These are phyloP conservation scores for Boletus patriciae DNA, from an alignment of 768 basidiomycete genomes.

Conservation along the genomic window DNA sequence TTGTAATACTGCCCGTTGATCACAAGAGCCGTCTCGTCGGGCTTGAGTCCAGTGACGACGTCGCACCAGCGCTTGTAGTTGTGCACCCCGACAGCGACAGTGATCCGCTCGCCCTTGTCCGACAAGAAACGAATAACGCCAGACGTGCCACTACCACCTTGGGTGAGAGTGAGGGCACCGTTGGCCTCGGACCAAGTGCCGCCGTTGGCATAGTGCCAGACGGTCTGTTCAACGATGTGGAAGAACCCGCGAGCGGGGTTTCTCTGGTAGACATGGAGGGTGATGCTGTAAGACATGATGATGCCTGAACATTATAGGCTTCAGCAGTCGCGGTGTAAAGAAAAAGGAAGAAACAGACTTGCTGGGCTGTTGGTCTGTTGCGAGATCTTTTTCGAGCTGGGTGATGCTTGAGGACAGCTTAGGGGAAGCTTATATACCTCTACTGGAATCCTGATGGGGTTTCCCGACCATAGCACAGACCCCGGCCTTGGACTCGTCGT, in stretches of 20 bases:
- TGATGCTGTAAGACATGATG: conserved; percentile 10
- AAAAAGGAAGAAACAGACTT: neutral
- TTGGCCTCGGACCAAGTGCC: conserved; percentile 33
- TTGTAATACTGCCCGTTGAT: too few species aligned
- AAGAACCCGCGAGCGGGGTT: conserved; percentile 6
- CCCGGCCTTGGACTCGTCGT: neutral
- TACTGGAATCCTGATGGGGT: neutral
- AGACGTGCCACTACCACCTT: conserved; percentile 42
- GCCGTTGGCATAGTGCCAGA: conserved; percentile 6
- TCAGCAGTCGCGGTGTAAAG: neutral
- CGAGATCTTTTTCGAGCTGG: neutral
- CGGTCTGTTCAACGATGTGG: conserved; percentile 2
- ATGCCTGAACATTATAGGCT: neutral
- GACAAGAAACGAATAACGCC: conserved; percentile 36
- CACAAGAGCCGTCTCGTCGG: conserved; percentile 17
- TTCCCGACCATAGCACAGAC: neutral
- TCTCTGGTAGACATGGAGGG: neutral
- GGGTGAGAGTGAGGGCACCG: conserved; percentile 29
- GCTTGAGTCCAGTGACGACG: conserved; percentile 33
- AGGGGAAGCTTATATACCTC: conserved; percentile 2
- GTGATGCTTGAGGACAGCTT: neutral
- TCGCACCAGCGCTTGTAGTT: conserved; percentile 42
- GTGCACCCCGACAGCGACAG: conserved; percentile 40
- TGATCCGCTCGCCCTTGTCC: conserved; percentile 32
- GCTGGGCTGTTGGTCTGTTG: neutral